A percentile compares a stretch with the other conserved stretches of the same genome.
These are phyloP conservation scores for Hymenoscyphus linearis DNA, from an alignment of 2,329 filamentous ascomycete genomes.

Conservation along the genomic window DNA sequence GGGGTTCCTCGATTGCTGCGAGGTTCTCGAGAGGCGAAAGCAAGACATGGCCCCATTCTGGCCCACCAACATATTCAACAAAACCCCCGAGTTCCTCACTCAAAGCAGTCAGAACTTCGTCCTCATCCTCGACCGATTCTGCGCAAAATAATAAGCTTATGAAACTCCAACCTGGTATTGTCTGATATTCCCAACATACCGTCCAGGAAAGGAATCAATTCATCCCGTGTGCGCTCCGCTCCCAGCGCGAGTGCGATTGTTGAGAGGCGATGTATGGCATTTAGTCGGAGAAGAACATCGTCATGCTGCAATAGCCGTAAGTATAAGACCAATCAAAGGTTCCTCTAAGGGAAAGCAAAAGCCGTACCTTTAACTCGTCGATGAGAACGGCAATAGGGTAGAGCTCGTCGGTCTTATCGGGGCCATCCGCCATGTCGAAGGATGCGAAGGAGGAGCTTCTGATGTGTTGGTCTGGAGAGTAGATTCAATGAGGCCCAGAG, in stretches of 20 bases:
- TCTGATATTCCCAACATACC: slow-evolving; percentile 54
- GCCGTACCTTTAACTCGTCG: slow-evolving; percentile 91
- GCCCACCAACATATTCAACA: slow-evolving; percentile 94
- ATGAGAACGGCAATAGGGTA: slow-evolving; percentile 99
- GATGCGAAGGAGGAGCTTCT: slow-evolving; percentile 22
- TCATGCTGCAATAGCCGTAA: slow-evolving; percentile 65
- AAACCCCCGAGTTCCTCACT: slow-evolving; percentile 96
- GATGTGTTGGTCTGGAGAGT: slow-evolving; percentile 28
- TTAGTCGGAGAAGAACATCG: slow-evolving; percentile 94
- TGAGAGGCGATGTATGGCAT: slow-evolving; percentile 95
- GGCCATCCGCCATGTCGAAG: slow-evolving; percentile 78
- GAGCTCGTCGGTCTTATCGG: slow-evolving; percentile 93
- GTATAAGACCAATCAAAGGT: slow-evolving; percentile 7
- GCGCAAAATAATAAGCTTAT: slow-evolving; percentile 32
- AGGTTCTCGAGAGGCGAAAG: slow-evolving; percentile 96
- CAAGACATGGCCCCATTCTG: slow-evolving; percentile 90
- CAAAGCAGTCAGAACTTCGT: slow-evolving; percentile 93
- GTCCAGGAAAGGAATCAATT: slow-evolving; percentile 98
- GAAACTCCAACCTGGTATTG: background rate
- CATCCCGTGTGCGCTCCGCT: slow-evolving; percentile 92
- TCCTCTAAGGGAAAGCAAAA: background rate
- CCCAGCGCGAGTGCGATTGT: slow-evolving; percentile 96
- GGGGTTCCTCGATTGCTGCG: slow-evolving; percentile 94
- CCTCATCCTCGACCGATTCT: slow-evolving; percentile 99
- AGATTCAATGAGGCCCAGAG: slow-evolving; percentile 28